A percentile compares a stretch with the other conserved stretches of the same genome.
Conservation (phyloP, 2,329 filamentous ascomycete genomes). For the Penicillium sp. region DNA sequence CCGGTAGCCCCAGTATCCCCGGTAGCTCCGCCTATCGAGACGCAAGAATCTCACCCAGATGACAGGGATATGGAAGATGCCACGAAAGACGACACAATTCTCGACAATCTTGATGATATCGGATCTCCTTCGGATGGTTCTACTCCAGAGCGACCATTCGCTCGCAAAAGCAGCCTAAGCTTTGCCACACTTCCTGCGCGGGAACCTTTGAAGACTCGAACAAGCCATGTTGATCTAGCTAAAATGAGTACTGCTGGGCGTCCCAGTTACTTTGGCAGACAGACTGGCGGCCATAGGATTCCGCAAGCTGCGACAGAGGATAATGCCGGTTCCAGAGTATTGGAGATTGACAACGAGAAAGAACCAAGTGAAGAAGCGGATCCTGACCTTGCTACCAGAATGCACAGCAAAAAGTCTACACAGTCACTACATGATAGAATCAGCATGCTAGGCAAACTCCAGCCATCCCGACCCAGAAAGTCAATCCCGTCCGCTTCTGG, state of each 20-base stretch:
- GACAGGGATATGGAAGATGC: slow-evolving; percentile 24
- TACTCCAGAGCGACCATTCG: slow-evolving; percentile 59
- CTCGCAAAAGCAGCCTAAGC: slow-evolving; percentile 91
- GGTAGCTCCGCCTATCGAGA: slow-evolving; percentile 6
- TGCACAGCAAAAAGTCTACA: slow-evolving; percentile 86
- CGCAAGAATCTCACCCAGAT: slow-evolving; percentile 8
- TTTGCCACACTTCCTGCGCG: slow-evolving; percentile 90
- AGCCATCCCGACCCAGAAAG: slow-evolving; percentile 46
- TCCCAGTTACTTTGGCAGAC: slow-evolving; percentile 70
- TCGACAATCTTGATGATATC: slow-evolving; percentile 46
- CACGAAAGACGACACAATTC: slow-evolving; percentile 32
- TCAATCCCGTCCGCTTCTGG: slow-evolving; percentile 41
- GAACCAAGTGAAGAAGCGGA: slow-evolving; percentile 48
- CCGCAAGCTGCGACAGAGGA: slow-evolving; percentile 38
- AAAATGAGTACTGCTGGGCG: slow-evolving; percentile 49
- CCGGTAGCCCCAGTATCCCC: slow-evolving; percentile 7
- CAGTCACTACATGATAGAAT: slow-evolving; percentile 92
- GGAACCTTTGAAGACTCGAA: slow-evolving; percentile 81
- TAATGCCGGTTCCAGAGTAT: slow-evolving; percentile 46
- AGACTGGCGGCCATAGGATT: slow-evolving; percentile 60
- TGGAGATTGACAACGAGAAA: slow-evolving; percentile 56
- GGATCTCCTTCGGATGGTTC: slow-evolving; percentile 49
- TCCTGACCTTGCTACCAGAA: slow-evolving; percentile 53
- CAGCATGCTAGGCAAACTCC: slow-evolving; percentile 64
- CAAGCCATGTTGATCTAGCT: slow-evolving; percentile 70